Evolutionary conservation across 192 early-diverging fungal genomes (phyloP), one percentile per base, ranked within the genome.

Genomic region (Haplosporangium gracile): DNA sequence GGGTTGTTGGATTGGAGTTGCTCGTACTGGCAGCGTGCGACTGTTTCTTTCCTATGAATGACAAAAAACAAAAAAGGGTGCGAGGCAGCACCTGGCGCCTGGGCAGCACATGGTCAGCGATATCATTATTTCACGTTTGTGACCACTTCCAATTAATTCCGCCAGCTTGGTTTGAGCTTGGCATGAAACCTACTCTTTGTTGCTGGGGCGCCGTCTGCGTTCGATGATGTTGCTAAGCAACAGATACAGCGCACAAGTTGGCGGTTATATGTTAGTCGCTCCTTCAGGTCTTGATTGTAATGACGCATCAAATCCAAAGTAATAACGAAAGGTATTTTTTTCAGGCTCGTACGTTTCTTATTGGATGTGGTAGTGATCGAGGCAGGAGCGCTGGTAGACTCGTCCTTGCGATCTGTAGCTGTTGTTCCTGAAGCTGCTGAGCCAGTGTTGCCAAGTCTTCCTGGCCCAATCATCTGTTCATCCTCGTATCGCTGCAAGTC

Each of bases 401-500:
- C 83, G 22, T 89, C 88, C 75, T 93, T 92, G 13, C 91, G 87
- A 53, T 83, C 78, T 29, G 87, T 82, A 5, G 82, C 78, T 15
- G 85, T 70, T 45, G 75, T 15, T 36, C 74, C 70, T 20, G 77
- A 39, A 18, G 60, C 24, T 74, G 83, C 83, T 83, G 88, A 73
- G 83, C 57, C 73, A 68, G 86, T 73, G 79, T 82, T 82, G 45
- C 76, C 81, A 4, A 91, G 82, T 47, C 89, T 77, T 75, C 88
- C 90, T 16, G 89, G 88, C 4, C 89, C 92, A 20, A 95, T 93
- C 91, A 97, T 90, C 82, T 97, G 96, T 60, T 97, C 95, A 71
- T 99, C 97, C 83, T 99, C 97, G 82, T 97, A 98, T 79, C 95
- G 96, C 38, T 91, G 88, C 83, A 99, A 82, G 74, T 98, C 97